These are phyloP conservation scores for Boletus reticulatus DNA, from an alignment of 768 basidiomycete genomes.

Conservation along the genomic window DNA sequence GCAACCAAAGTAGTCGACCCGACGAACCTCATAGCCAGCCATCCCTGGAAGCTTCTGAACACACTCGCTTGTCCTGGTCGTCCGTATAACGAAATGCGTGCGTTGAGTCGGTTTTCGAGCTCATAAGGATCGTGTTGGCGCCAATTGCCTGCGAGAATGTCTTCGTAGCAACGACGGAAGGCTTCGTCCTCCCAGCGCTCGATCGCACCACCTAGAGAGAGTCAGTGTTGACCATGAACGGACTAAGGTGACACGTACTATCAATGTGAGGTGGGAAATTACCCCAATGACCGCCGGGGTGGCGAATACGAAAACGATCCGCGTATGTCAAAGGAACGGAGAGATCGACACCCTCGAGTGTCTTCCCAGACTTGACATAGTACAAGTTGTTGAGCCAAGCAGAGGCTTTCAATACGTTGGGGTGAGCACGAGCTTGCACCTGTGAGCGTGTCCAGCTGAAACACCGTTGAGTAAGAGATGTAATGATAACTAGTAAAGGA, in stretches of 20 bases:
- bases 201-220: constrained; percentile 55
- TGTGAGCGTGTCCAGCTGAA: constrained; percentile 51
- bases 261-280: constrained; percentile 54
- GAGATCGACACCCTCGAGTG: constrained; percentile 55
- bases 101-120: constrained; percentile 55
- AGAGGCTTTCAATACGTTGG: constrained; percentile 56
- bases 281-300: constrained; percentile 59
- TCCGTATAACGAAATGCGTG: constrained; percentile 62
- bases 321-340: constrained; percentile 65
- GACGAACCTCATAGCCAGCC: constrained; percentile 63
- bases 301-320: constrained; percentile 72
- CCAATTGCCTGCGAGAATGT: constrained; percentile 64
- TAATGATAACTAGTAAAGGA: neutral
- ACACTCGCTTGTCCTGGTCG: constrained; percentile 51
- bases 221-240: neutral
- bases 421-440: constrained; percentile 67
- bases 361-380: constrained; percentile 38
- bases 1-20: neutral
- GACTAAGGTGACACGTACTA: constrained; percentile 36
- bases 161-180: constrained; percentile 58
- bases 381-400: constrained; percentile 68
- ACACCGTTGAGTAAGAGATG: neutral
- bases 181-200: constrained; percentile 71
- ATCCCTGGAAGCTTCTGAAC: constrained; percentile 74
- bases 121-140: constrained; percentile 65